phyloP scores from a whole-genome alignment of 2,329 filamentous ascomycete genomes.

The Xylaria sp. region DNA sequence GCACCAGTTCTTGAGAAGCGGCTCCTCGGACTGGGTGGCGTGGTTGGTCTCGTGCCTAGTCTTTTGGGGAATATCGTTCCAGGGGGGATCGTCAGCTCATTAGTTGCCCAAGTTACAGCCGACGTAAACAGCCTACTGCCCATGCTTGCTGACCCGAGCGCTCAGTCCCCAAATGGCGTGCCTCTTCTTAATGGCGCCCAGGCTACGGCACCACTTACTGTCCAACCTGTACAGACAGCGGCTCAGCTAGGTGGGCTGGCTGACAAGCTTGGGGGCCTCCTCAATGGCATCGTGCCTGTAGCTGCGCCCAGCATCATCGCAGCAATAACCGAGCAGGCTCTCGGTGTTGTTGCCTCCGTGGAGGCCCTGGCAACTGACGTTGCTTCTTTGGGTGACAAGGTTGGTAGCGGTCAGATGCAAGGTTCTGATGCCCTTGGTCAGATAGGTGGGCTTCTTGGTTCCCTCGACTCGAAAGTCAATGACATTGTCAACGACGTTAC shows the following conservation, averaged over 20 bases:
- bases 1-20: slow-evolving; percentile 32
- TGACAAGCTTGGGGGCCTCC: slow-evolving; percentile 37
- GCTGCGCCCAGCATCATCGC: slow-evolving; percentile 39
- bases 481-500: slow-evolving; percentile 38
- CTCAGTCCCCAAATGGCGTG: slow-evolving; percentile 33
- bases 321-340: slow-evolving; percentile 39
- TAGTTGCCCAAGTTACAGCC: slow-evolving; percentile 36
- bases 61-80: slow-evolving; percentile 35
- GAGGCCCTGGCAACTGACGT: slow-evolving; percentile 43
- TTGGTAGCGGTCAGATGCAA: slow-evolving; percentile 35
- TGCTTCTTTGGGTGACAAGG: slow-evolving; percentile 39
- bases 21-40: slow-evolving; percentile 32
- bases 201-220: slow-evolving; percentile 33
- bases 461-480: slow-evolving; percentile 39
- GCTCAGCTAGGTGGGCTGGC: slow-evolving; percentile 35
- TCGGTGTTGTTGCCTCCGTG: slow-evolving; percentile 37
- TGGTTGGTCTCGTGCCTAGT: slow-evolving; percentile 34
- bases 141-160: slow-evolving; percentile 30
- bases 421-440: slow-evolving; percentile 39
- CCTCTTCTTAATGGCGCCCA: slow-evolving; percentile 37
- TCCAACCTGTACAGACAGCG: slow-evolving; percentile 33
- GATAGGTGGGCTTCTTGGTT: slow-evolving; percentile 39
- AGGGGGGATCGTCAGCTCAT: slow-evolving; percentile 32
- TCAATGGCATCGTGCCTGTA: slow-evolving; percentile 35
- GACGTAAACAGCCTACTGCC: slow-evolving; percentile 33